Conservation (phyloP, 345 rosid species). For the Syzygium oleosum region DNA sequence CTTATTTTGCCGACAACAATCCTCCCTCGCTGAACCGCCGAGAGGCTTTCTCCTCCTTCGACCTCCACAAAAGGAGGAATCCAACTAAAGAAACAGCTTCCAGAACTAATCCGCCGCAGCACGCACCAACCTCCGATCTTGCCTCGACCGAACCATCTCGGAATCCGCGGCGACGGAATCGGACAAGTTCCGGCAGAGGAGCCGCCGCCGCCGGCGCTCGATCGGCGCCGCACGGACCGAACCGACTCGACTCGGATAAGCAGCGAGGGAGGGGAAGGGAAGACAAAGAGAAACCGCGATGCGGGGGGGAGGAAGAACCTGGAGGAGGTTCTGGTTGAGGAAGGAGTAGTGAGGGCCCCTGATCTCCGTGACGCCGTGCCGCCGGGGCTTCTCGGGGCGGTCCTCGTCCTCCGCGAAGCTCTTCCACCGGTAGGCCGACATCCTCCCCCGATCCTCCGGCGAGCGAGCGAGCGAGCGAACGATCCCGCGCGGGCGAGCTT, state of each 20-base stretch:
- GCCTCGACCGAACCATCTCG: neutral
- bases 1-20: neutral
- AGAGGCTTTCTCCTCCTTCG: neutral
- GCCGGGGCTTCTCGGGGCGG: conserved; percentile 89
- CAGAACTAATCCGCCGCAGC: neutral
- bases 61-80: neutral
- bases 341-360: conserved; percentile 64
- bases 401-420: conserved; percentile 74
- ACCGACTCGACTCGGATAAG: neutral
- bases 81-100: neutral
- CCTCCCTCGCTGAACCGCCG: neutral
- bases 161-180: neutral
- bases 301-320: conserved; percentile 16
- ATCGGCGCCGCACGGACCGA: neutral
- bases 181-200: neutral
- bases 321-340: conserved; percentile 55
- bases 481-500: too few relatives aligned
- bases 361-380: conserved; percentile 88
- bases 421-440: conserved; percentile 52
- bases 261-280: neutral
- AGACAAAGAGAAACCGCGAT: too few relatives aligned
- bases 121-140: neutral
- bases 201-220: neutral
- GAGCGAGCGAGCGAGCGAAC: neutral
- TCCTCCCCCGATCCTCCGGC: neutral